A percentile compares a stretch with the other conserved stretches of the same genome.
These are phyloP conservation scores for Garcia nutans DNA, from an alignment of 345 rosid genomes.

Conservation along the genomic window DNA sequence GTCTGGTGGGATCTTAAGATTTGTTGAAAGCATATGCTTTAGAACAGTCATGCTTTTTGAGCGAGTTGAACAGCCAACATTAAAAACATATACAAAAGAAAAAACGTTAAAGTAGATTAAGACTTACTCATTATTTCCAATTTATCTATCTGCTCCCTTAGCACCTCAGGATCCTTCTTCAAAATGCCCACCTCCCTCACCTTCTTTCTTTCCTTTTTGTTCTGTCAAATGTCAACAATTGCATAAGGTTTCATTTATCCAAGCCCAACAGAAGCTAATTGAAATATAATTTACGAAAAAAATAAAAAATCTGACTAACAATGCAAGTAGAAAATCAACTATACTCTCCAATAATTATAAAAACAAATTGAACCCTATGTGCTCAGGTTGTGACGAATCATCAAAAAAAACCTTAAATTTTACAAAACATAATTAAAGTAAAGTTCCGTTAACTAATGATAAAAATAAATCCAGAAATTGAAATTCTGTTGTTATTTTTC, in stretches of 20 bases:
- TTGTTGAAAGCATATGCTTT: too few species aligned
- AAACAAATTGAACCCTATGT: too few species aligned
- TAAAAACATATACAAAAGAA: neutral
- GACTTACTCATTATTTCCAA: slow-evolving; percentile 88
- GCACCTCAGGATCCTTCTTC: slow-evolving; percentile 93
- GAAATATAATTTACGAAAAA: neutral
- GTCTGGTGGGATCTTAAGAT: neutral
- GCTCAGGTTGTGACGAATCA: too few species aligned
- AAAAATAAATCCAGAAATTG: neutral
- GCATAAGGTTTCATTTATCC: neutral
- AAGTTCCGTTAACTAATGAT: neutral
- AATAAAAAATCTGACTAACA: too few species aligned
- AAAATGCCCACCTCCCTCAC: slow-evolving; percentile 97
- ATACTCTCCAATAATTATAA: neutral
- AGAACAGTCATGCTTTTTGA: neutral
- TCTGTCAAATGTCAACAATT: slow-evolving; percentile 41
- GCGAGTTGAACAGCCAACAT: slow-evolving; percentile 1
- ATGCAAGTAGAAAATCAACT: neutral
- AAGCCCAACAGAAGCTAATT: neutral
- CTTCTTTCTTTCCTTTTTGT: slow-evolving; percentile 96
- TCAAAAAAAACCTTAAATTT: neutral
- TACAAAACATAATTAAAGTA: neutral
- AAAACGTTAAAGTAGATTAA: neutral
- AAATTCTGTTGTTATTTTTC: too few species aligned
- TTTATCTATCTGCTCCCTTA: slow-evolving; percentile 88